phyloP scores from a whole-genome alignment of 176 grass and related monocot genomes.

The Avena sativa region DNA sequence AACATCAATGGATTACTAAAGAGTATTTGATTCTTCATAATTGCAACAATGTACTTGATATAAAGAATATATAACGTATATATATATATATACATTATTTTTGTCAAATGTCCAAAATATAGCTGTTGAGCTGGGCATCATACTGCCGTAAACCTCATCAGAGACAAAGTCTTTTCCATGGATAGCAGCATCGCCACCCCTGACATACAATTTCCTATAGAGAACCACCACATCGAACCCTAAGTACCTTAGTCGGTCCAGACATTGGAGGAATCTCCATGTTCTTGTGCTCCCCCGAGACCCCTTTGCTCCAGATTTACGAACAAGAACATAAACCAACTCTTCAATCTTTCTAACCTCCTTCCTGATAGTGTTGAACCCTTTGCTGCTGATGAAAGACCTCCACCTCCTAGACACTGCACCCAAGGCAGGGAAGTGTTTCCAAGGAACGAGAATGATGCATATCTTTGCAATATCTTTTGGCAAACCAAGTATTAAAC shows the following conservation, averaged over 20 bases:
- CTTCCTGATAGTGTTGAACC: conserved; percentile 59
- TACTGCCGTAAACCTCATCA: conserved; percentile 46
- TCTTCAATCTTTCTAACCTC: conserved; percentile 59
- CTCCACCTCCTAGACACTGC: conserved; percentile 74
- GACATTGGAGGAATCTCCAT: conserved; percentile 68
- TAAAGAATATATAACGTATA: not conserved
- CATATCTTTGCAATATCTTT: conserved; percentile 70
- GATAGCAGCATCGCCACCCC: conserved; percentile 54
- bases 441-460: conserved; percentile 57
- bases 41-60: not conserved
- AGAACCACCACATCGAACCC: conserved; percentile 71
- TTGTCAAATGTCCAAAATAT: not conserved
- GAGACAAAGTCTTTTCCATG: conserved; percentile 52
- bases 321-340: conserved; percentile 62
- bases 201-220: conserved; percentile 63
- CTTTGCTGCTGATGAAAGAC: conserved; percentile 62
- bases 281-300: conserved; percentile 46
- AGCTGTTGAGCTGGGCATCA: conserved; percentile 81
- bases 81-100: not conserved
- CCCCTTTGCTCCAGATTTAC: conserved; percentile 43
- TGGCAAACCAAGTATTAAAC: conserved; percentile 64
- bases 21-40: not conserved
- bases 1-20: not conserved
- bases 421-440: conserved; percentile 53
- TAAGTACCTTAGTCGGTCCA: conserved; percentile 26